Evolutionary conservation across 768 basidiomycete species (phyloP).

Genomic region (Candolleomyces eurysporus): DNA sequence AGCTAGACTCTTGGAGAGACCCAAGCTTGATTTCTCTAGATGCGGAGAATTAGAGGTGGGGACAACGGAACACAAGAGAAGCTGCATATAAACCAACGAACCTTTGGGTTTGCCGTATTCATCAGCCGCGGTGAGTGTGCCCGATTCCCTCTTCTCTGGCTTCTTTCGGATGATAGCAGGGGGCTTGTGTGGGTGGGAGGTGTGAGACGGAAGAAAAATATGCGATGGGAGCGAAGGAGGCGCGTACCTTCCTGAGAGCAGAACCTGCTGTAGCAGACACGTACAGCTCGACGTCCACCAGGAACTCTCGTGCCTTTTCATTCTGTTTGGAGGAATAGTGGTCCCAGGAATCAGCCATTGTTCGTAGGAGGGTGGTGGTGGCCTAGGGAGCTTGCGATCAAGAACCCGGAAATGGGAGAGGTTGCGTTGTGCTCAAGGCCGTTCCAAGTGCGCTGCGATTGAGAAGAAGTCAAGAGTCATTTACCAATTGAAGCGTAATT

Average conservation of each 20-base stretch:
- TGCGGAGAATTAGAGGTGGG: not conserved
- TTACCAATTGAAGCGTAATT: slow-evolving; percentile 14
- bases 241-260: slow-evolving; percentile 55
- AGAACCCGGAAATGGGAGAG: slow-evolving; percentile 7
- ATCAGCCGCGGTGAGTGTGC: slow-evolving; percentile 26
- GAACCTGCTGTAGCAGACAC: slow-evolving; percentile 50
- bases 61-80: not conserved
- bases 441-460: slow-evolving; percentile 8
- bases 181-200: slow-evolving; percentile 20
- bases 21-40: slow-evolving; percentile 70
- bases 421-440: slow-evolving; percentile 10
- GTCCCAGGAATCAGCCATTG: slow-evolving; percentile 36
- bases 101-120: slow-evolving; percentile 60
- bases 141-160: slow-evolving; percentile 50
- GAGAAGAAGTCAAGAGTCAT: slow-evolving; percentile 14
- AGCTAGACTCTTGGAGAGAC: slow-evolving; percentile 48
- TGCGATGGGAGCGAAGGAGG: not conserved
- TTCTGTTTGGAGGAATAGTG: slow-evolving; percentile 12
- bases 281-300: slow-evolving; percentile 61
- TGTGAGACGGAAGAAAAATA: slow-evolving; percentile 4
- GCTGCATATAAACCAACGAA: slow-evolving; percentile 19
- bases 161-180: slow-evolving; percentile 50
- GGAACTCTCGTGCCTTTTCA: slow-evolving; percentile 44
- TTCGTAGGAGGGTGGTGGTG: slow-evolving; percentile 1
- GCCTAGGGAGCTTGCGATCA: slow-evolving; percentile 3